These are phyloP conservation scores for Geranomyces michiganensis DNA, from an alignment of 192 early-diverging fungal genomes.

Conservation along the genomic window DNA sequence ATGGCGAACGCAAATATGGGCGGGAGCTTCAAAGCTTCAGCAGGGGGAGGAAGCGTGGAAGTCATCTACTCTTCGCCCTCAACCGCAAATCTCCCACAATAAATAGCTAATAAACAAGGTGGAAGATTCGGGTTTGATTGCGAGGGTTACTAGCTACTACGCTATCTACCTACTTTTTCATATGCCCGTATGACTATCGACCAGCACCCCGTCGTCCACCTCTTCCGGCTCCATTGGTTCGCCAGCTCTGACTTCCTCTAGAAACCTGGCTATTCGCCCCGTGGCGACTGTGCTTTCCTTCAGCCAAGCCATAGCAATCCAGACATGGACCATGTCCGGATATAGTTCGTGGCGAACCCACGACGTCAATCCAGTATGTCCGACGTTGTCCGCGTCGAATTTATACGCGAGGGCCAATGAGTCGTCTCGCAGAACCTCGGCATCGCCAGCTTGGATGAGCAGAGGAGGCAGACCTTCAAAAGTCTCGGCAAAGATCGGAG, in stretches of 20 bases:
- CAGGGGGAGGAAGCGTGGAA: conserved; percentile 34
- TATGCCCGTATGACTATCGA: not conserved
- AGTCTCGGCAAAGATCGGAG: conserved; percentile 47
- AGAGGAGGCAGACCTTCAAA: conserved; percentile 44
- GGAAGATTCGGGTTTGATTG: no score
- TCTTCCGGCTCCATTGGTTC: not conserved
- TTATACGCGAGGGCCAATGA: conserved; percentile 43
- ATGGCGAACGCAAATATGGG: conserved; percentile 13
- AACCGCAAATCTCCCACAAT: conserved; percentile 16
- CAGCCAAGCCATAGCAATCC: conserved; percentile 34
- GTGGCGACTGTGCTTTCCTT: conserved; percentile 18
- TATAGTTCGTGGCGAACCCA: conserved; percentile 50
- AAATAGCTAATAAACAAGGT: not conserved
- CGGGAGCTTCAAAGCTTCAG: conserved; percentile 23
- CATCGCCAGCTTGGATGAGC: conserved; percentile 48
- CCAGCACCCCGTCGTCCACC: not conserved
- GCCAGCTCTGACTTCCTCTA: conserved; percentile 26
- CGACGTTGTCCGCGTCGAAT: conserved; percentile 32
- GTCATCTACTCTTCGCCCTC: conserved; percentile 35
- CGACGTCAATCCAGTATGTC: conserved; percentile 13
- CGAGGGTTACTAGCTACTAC: no score
- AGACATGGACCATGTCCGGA: conserved; percentile 53
- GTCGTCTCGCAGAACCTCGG: conserved; percentile 52
- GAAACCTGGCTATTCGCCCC: conserved; percentile 21
- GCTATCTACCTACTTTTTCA: not conserved